These are phyloP conservation scores for Dactylellina drechsleri DNA, from an alignment of 2,329 filamentous ascomycete genomes.

Conservation along the genomic window DNA sequence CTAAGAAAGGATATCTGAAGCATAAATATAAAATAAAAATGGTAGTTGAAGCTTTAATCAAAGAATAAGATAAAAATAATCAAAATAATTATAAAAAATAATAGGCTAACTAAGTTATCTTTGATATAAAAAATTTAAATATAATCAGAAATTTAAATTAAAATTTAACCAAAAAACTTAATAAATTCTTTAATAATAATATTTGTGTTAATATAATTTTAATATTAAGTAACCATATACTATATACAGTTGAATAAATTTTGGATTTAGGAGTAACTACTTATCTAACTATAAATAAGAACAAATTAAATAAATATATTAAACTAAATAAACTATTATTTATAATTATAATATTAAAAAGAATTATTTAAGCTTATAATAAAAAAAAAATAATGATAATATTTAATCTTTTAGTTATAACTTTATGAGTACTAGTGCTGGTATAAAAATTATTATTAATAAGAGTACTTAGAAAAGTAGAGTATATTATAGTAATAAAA, in stretches of 20 bases:
- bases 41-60: too few species aligned
- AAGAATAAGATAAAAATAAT: background rate
- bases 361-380: background rate
- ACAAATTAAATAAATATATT: background rate
- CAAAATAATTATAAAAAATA: background rate
- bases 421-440: background rate
- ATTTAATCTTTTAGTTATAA: background rate
- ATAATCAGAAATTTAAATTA: background rate
- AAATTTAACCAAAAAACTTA: background rate
- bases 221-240: background rate
- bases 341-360: conserved; percentile 4
- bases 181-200: conserved; percentile 7
- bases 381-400: background rate
- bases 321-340: background rate
- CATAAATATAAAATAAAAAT: too few species aligned
- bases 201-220: background rate
- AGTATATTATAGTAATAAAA: background rate
- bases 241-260: background rate
- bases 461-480: background rate
- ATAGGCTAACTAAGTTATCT: background rate
- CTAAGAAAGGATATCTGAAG: background rate
- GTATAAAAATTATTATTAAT: conserved; percentile 1
- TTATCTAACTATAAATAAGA: conserved; percentile 2
- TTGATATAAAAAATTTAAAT: background rate
- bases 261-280: background rate